phyloP scores from a whole-genome alignment of 495 filamentous ascomycete genomes.

The Trichoderma asperelloides region DNA sequence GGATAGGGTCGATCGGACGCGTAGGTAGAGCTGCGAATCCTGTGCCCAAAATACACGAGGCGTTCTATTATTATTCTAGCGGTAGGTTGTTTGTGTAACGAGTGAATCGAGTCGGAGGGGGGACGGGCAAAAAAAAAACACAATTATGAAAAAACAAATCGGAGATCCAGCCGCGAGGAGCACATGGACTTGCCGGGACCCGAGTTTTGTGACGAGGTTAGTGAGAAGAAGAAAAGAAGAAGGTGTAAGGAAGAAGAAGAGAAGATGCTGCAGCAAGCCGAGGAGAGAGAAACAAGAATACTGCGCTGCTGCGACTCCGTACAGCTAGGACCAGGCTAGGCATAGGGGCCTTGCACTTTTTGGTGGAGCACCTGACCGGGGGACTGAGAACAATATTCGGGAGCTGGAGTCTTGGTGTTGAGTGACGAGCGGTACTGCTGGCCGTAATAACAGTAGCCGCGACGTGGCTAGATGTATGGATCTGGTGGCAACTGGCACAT shows the following conservation, averaged over 20 bases:
- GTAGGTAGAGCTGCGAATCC: conserved; percentile 1
- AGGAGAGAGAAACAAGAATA: background rate
- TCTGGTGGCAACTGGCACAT: too few species aligned
- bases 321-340: background rate
- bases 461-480: too few species aligned
- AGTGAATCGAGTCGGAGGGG: conserved; percentile 3
- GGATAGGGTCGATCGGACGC: conserved; percentile 5
- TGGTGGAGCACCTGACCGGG: background rate
- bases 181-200: conserved; percentile 3
- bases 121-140: conserved; percentile 8
- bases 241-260: background rate
- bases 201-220: background rate
- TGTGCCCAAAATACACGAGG: conserved; percentile 1
- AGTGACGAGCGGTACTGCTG: too few species aligned
- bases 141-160: conserved; percentile 5
- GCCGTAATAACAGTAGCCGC: too few species aligned
- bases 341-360: background rate
- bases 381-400: background rate
- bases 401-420: too few species aligned
- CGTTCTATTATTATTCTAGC: conserved; percentile 7
- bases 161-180: conserved; percentile 7
- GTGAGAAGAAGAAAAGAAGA: background rate
- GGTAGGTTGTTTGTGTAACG: conserved; percentile 2
- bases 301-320: background rate
- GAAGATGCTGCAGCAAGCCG: background rate